Evolutionary conservation across 805 yeast species (phyloP), one percentile per base, ranked within the genome.

Genomic region (Wickerhamomyces kurtzmanii): DNA sequence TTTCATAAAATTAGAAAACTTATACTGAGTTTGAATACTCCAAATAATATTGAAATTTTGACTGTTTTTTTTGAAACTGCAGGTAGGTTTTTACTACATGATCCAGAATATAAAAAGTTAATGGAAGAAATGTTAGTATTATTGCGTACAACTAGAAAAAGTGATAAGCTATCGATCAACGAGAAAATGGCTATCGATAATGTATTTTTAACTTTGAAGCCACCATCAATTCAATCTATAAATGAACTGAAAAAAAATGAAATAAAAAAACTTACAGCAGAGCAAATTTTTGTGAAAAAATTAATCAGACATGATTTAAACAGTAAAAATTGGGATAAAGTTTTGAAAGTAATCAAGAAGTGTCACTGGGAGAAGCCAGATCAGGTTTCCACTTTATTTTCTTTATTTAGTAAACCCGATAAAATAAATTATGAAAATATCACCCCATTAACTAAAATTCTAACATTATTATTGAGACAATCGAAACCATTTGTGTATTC

Each of bases 1-100:
- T 79, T 84, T 46, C 87, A 85, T 49, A 80, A 78, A 45, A 64
- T 86, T 26, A 62, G 84, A 40, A 54, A 65, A 2, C 54, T 83
- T 38, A 68, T 80, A 2, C 42, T 71, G 30, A 66, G 68, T 29
- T 41, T 72, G 20, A 59, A 65, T 5, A 59, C 65, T 0, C 63
- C 73, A 7, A 66, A 68, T 34, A 82, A 79, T 45, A 65, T 82
- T 32, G 94, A 81, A 40, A 67, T 77, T 6, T 53, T 86, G 31
- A 62, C 73, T 8, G 64, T 76, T n/a, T 55, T 84, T 23, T 77
- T 84, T 42, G 94, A 86, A 41, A 60, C 71, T 20, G 66, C 83
- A 39, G 94, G 94, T 1, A 60, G 72, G 32, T 71, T 75, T 32
- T 57, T 86, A 27, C 47, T 79, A 24, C 56, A 69, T 35, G 63